Conservation (phyloP, 1,284 basidiomycete genomes). For the Fereydounia khargensis region DNA sequence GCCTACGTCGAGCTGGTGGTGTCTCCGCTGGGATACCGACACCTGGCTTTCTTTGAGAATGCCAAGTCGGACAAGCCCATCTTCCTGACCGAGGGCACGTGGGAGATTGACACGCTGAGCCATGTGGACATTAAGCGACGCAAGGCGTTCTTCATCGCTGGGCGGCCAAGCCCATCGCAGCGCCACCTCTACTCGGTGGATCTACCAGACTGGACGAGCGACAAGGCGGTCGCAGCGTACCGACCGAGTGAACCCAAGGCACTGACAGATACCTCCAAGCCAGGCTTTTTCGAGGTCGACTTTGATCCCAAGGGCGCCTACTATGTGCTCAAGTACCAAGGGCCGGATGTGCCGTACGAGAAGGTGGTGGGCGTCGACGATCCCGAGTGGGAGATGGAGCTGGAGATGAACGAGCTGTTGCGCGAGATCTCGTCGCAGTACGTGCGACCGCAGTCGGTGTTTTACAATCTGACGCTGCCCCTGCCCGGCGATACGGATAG, state of each 20-base stretch:
- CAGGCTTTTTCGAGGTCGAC: slow-evolving; percentile 65
- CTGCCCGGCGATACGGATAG: no score
- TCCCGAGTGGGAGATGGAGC: slow-evolving; percentile 61
- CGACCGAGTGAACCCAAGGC: slow-evolving; percentile 63
- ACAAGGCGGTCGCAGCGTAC: slow-evolving; percentile 64
- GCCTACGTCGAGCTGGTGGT: slow-evolving; percentile 45
- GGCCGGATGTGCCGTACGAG: slow-evolving; percentile 84
- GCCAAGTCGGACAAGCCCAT: slow-evolving; percentile 15
- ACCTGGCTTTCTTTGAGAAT: slow-evolving; percentile 39
- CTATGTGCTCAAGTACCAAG: slow-evolving; percentile 76
- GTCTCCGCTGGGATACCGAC: slow-evolving; percentile 29
- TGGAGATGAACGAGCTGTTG: slow-evolving; percentile 73
- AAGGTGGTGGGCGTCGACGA: slow-evolving; percentile 69
- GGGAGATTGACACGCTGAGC: slow-evolving; percentile 80
- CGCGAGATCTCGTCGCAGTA: slow-evolving; percentile 71
- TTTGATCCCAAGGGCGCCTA: slow-evolving; percentile 61
- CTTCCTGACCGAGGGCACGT: slow-evolving; percentile 76
- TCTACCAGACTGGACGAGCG: slow-evolving; percentile 26
- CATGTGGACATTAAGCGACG: slow-evolving; percentile 70
- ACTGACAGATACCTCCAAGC: slow-evolving; percentile 68
- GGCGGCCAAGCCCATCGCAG: slow-evolving; percentile 75
- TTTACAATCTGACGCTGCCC: slow-evolving; percentile 36
- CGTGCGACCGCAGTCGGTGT: slow-evolving; percentile 70
- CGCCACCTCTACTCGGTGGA: slow-evolving; percentile 70
- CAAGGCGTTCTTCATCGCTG: slow-evolving; percentile 81